Evolutionary conservation across 2,329 filamentous ascomycete species (phyloP), one percentile per base, ranked within the genome.

Genomic region (Verruconis gallopava): DNA sequence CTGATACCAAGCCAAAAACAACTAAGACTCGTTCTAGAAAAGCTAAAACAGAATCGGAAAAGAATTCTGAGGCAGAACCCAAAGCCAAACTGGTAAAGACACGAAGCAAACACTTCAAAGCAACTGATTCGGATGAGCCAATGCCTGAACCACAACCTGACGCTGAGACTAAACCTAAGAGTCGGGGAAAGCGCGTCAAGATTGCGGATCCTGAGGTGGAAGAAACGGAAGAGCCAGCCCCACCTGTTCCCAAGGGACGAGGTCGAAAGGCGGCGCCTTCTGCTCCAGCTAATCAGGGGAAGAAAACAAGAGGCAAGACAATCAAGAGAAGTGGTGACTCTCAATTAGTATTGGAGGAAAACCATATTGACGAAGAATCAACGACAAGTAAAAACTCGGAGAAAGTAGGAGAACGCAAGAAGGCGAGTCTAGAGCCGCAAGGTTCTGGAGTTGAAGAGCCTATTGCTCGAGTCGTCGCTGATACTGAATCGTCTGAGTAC

Each of bases 181-280:
- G 40, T 9, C 30, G 40, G 18, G 14, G 21, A 28, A 30, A 22
- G 21, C 21, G 21, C 32, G 15, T 40, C 22, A 22, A 32, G 38
- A 21, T 18, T 21, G 34, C 5, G 12, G 21, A 14, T 4, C 18
- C 3, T n/a, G 17, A 43, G 15, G 35, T 5, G 1, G 25, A 18
- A 13, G 22, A 21, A 21, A 28, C 13, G 6, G 41, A 21, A 9
- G 32, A 35, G 3, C 40, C 35, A 3, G 34, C 37, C 37, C 40
- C 37, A 11, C 28, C 37, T 13, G 28, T 42, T 3, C 38, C 44
- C 6, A 47, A 46, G 38, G 37, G 22, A 19, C 42, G 38, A 14
- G 48, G 47, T 18, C 40, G 47, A 13, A 28, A 39, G 6, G 28
- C 38, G 11, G 22, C 43, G 13, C 36, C 21, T 15, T 3, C 17